Percentiles rank a stretch among this genome's conserved stretches.
These are phyloP conservation scores for Zasmidium citrigriseum DNA, from an alignment of 2,329 filamentous ascomycete species.

Conservation along the genomic window DNA sequence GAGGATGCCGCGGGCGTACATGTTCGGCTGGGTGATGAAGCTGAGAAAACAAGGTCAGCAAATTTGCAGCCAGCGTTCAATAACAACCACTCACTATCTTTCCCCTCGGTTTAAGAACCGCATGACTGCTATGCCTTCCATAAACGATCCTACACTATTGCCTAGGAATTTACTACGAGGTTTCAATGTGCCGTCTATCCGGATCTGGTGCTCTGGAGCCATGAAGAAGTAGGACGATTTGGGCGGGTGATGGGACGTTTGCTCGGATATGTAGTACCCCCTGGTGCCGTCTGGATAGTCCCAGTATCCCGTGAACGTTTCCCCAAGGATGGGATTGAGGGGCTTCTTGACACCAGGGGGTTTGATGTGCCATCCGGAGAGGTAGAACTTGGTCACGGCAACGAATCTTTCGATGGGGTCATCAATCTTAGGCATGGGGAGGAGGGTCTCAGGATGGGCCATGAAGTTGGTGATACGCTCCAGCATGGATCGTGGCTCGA, in stretches of 20 bases:
- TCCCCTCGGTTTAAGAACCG: slow-evolving; percentile 82
- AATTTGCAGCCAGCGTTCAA: neutral
- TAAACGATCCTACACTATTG: slow-evolving; percentile 95
- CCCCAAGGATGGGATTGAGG: slow-evolving; percentile 92
- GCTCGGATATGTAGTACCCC: slow-evolving; percentile 95
- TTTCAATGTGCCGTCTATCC: slow-evolving; percentile 94
- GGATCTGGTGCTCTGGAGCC: slow-evolving; percentile 88
- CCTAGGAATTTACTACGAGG: slow-evolving; percentile 93
- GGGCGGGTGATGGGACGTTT: slow-evolving; percentile 96
- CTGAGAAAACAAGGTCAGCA: slow-evolving; percentile 46
- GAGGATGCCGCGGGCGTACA: slow-evolving; percentile 95
- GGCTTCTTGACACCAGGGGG: slow-evolving; percentile 98
- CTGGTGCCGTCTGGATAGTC: slow-evolving; percentile 74
- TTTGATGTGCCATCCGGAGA: slow-evolving; percentile 98
- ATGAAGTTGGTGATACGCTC: slow-evolving; percentile 99
- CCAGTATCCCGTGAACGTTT: slow-evolving; percentile 95
- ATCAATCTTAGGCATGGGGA: slow-evolving; percentile 82
- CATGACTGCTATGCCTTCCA: slow-evolving; percentile 93
- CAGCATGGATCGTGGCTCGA: slow-evolving; percentile 96
- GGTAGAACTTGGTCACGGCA: slow-evolving; percentile 94
- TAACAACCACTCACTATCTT: slow-evolving; percentile 77
- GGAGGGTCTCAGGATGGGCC: slow-evolving; percentile 95
- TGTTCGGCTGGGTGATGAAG: slow-evolving; percentile 94
- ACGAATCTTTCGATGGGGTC: slow-evolving; percentile 89
- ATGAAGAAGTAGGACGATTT: slow-evolving; percentile 99